phyloP scores from a whole-genome alignment of 192 early-diverging fungal genomes.

The Coemansia sp. region DNA sequence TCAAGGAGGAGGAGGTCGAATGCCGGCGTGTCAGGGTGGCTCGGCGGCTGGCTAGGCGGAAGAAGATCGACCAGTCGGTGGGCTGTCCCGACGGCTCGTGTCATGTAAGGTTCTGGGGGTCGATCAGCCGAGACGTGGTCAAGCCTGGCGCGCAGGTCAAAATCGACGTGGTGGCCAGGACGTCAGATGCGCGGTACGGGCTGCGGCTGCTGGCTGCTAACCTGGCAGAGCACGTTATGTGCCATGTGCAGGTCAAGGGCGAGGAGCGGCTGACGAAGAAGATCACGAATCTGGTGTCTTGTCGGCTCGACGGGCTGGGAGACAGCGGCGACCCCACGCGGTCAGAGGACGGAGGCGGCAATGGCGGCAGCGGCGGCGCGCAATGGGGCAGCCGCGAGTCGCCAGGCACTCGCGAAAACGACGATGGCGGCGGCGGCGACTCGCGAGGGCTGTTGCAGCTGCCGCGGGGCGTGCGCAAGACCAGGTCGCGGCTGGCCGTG shows the following conservation, averaged over 20 bases:
- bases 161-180: slow-evolving; percentile 31
- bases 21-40: slow-evolving; percentile 23
- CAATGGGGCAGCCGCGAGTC: not conserved
- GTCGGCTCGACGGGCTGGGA: slow-evolving; percentile 29
- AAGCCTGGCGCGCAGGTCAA: slow-evolving; percentile 37
- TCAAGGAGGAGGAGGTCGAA: slow-evolving; percentile 23
- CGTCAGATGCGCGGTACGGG: slow-evolving; percentile 44
- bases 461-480: slow-evolving; percentile 28
- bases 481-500: slow-evolving; percentile 32
- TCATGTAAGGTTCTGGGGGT: slow-evolving; percentile 41
- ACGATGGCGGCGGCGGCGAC: slow-evolving; percentile 7
- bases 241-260: slow-evolving; percentile 44
- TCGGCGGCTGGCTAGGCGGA: slow-evolving; percentile 27
- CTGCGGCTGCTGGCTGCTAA: slow-evolving; percentile 35
- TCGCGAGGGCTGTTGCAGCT: slow-evolving; percentile 4
- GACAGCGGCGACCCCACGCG: not conserved
- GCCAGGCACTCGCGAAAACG: slow-evolving; percentile 2
- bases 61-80: slow-evolving; percentile 47
- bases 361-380: no score
- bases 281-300: slow-evolving; percentile 29
- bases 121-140: slow-evolving; percentile 40
- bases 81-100: slow-evolving; percentile 51
- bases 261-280: slow-evolving; percentile 45
- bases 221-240: slow-evolving; percentile 45
- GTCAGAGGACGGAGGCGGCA: not conserved